These are phyloP conservation scores for Ceratocystis ficicola DNA, from an alignment of 2,329 filamentous ascomycete species.

Conservation along the genomic window DNA sequence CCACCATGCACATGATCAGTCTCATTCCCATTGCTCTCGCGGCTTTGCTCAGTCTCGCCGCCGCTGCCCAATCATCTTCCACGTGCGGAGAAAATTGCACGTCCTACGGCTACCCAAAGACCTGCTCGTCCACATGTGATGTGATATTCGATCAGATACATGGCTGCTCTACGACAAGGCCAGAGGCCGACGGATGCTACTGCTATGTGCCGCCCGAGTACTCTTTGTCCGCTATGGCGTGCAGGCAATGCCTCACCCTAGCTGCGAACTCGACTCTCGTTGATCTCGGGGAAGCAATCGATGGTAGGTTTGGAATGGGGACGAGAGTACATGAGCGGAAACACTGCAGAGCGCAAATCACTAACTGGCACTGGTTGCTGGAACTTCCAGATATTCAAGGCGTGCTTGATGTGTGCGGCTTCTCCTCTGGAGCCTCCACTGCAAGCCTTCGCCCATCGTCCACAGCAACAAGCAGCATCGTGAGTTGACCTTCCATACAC, in stretches of 20 bases:
- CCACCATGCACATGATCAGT: constrained; percentile 11
- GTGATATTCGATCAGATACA: constrained; percentile 18
- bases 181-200: constrained; percentile 10
- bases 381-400: constrained; percentile 13
- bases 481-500: not conserved
- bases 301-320: not conserved
- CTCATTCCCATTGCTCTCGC: constrained; percentile 2
- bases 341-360: no score
- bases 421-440: not conserved
- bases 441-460: not conserved
- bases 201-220: constrained; percentile 15
- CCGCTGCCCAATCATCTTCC: not conserved
- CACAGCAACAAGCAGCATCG: not conserved
- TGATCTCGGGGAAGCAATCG: not conserved
- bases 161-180: constrained; percentile 3
- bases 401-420: constrained; percentile 18
- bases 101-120: constrained; percentile 14
- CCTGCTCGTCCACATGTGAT: constrained; percentile 15
- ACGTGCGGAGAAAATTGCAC: not conserved
- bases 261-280: constrained; percentile 8
- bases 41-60: not conserved
- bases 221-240: constrained; percentile 15
- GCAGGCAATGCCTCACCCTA: constrained; percentile 14
- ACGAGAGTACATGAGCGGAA: not conserved
- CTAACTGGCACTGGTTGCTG: not conserved